Percentiles rank a stretch among this genome's conserved stretches.
Conservation (phyloP, 2,329 filamentous ascomycete genomes). For the Phyllosticta citribraziliensis region DNA sequence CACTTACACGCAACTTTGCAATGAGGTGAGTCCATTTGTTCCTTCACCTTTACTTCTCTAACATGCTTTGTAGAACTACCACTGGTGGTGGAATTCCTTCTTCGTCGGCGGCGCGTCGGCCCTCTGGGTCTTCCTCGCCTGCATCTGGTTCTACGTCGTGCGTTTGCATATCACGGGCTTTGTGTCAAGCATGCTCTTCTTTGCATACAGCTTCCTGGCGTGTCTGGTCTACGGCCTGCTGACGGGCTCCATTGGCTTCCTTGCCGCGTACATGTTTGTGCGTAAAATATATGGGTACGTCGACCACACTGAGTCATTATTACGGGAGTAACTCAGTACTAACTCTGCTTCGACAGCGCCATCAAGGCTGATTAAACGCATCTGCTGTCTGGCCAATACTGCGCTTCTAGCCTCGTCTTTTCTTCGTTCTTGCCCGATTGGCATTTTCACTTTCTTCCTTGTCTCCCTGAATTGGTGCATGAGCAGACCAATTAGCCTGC, state of each 20-base stretch:
- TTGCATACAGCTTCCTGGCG: slow-evolving; percentile 73
- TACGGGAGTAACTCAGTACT: background rate
- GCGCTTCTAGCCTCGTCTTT: background rate
- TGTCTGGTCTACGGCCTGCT: slow-evolving; percentile 73
- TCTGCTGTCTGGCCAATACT: background rate
- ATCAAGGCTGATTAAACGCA: slow-evolving; percentile 8
- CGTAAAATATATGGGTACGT: slow-evolving; percentile 70
- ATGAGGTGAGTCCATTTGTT: slow-evolving; percentile 44
- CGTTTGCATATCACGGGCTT: slow-evolving; percentile 75
- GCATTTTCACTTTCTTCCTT: background rate
- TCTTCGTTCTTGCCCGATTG: background rate
- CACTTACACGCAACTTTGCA: slow-evolving; percentile 72
- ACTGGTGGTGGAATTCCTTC: slow-evolving; percentile 92
- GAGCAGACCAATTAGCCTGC: no score
- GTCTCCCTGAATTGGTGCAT: no score
- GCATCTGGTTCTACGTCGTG: slow-evolving; percentile 72
- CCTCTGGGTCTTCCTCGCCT: slow-evolving; percentile 75
- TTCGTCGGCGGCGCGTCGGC: slow-evolving; percentile 65
- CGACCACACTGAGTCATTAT: background rate
- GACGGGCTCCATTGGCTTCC: slow-evolving; percentile 74
- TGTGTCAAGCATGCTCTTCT: slow-evolving; percentile 71
- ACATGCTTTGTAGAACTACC: slow-evolving; percentile 50
- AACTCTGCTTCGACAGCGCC: background rate
- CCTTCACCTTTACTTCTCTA: background rate
- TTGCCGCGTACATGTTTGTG: slow-evolving; percentile 77